Evolutionary conservation across 1,139 yeast genomes (phyloP).

Genomic region (Yamadazyma atlantica): DNA sequence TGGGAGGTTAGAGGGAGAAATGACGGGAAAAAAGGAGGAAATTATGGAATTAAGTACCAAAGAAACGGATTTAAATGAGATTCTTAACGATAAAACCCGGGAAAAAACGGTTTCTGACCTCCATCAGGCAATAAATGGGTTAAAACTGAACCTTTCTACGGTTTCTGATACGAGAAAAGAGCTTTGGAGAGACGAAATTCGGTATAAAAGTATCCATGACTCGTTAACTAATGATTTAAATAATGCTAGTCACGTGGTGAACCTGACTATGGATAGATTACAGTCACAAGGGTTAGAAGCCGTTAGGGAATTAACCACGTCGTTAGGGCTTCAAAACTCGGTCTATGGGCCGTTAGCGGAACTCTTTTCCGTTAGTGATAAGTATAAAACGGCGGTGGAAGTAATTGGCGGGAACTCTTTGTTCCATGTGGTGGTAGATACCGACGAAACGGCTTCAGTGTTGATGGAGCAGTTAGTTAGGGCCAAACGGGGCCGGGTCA

Average conservation of each 20-base stretch:
- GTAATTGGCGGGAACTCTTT: conserved; percentile 85
- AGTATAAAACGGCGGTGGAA: conserved; percentile 83
- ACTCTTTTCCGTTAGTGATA: conserved; percentile 74
- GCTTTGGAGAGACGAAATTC: conserved; percentile 81
- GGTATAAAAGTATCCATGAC: conserved; percentile 53
- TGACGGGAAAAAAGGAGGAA: conserved; percentile 18
- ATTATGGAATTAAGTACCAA: conserved; percentile 32
- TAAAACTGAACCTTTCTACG: conserved; percentile 41
- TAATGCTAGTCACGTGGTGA: conserved; percentile 57
- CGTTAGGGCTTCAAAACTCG: conserved; percentile 52
- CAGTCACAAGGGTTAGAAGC: conserved; percentile 70
- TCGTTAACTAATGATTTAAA: conserved; percentile 56
- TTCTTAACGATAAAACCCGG: conserved; percentile 24
- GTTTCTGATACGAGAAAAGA: conserved; percentile 67
- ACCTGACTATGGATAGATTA: conserved; percentile 73
- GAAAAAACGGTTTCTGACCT: conserved; percentile 24
- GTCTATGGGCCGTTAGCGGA: conserved; percentile 89
- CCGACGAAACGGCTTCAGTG: conserved; percentile 76
- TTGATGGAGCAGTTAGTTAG: conserved; percentile 77
- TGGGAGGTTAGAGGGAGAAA: conserved; percentile 19
- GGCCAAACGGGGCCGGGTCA: conserved; percentile 76
- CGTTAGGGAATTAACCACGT: conserved; percentile 58
- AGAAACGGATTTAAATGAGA: conserved; percentile 35
- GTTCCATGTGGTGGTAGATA: conserved; percentile 87
- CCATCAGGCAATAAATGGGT: conserved; percentile 31